Conservation (phyloP, 2,329 filamentous ascomycete species). For the Talaromyces sp. region DNA sequence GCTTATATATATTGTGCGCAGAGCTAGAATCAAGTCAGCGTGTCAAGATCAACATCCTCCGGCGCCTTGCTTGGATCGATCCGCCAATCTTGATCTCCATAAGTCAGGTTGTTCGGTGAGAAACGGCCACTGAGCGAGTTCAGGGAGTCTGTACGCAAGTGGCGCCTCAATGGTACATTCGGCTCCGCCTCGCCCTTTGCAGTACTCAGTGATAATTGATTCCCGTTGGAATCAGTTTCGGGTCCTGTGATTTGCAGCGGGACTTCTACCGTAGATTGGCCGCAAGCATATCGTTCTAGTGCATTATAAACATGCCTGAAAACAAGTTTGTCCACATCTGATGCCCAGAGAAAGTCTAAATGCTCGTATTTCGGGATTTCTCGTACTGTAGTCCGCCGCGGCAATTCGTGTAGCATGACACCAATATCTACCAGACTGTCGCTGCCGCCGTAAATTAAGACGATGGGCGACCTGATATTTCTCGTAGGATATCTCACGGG, state of each 20-base stretch:
- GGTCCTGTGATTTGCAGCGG: conserved; percentile 7
- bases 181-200: neutral
- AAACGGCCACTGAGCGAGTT: neutral
- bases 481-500: conserved; percentile 93
- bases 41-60: conserved; percentile 17
- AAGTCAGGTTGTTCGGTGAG: neutral
- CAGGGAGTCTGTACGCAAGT: neutral
- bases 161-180: neutral
- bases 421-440: conserved; percentile 93
- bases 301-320: conserved; percentile 92
- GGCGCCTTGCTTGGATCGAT: conserved; percentile 15
- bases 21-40: neutral
- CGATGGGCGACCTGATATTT: conserved; percentile 94
- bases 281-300: conserved; percentile 61
- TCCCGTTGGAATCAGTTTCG: neutral
- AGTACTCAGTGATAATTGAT: neutral
- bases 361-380: conserved; percentile 94
- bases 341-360: conserved; percentile 92
- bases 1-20: neutral
- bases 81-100: conserved; percentile 16
- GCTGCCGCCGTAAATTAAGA: conserved; percentile 87
- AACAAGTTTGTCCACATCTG: conserved; percentile 76
- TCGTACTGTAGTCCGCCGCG: conserved; percentile 76
- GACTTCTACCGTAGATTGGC: conserved; percentile 14
- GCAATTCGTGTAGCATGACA: conserved; percentile 85